Conservation (phyloP, 208 protist genomes). For the Trypanosomatidae sp. region DNA sequence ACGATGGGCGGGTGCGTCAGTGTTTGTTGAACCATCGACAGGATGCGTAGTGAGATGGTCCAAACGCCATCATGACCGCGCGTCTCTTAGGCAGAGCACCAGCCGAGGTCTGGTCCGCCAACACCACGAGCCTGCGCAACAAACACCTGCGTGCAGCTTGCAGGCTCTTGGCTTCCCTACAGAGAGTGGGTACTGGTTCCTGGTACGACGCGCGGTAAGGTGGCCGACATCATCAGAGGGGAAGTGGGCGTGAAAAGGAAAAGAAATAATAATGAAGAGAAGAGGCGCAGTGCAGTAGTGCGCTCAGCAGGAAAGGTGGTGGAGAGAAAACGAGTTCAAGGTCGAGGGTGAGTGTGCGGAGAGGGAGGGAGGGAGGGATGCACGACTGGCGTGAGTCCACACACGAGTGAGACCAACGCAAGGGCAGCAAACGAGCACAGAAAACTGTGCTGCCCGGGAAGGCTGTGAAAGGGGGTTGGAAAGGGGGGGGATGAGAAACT, state of each 20-base stretch:
- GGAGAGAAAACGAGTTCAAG: neutral
- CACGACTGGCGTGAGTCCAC: too few species aligned
- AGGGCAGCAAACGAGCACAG: neutral
- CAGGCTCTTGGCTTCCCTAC: too few species aligned
- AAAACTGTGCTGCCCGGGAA: neutral
- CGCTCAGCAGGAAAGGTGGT: neutral
- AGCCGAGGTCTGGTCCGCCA: neutral
- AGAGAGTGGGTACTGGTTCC: too few species aligned
- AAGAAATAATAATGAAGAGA: slow-evolving; percentile 5
- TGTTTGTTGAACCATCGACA: neutral
- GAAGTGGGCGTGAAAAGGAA: slow-evolving; percentile 8
- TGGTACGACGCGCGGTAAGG: too few species aligned
- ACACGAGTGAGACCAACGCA: slow-evolving; percentile 4
- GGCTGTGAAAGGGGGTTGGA: neutral
- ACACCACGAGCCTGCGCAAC: neutral
- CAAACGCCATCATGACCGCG: neutral
- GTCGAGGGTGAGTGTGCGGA: neutral
- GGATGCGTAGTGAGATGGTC: neutral
- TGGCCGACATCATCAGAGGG: slow-evolving; percentile 3
- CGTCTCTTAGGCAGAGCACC: neutral
- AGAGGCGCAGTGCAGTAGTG: neutral
- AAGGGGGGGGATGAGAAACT: neutral
- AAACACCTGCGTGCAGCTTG: too few species aligned
- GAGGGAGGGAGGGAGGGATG: slow-evolving; percentile 1
- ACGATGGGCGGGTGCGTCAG: neutral